A percentile compares a stretch with the other conserved stretches of the same genome.
These are phyloP conservation scores for Vitis hybrid DNA, from an alignment of 177 flowering plant species.

Conservation along the genomic window DNA sequence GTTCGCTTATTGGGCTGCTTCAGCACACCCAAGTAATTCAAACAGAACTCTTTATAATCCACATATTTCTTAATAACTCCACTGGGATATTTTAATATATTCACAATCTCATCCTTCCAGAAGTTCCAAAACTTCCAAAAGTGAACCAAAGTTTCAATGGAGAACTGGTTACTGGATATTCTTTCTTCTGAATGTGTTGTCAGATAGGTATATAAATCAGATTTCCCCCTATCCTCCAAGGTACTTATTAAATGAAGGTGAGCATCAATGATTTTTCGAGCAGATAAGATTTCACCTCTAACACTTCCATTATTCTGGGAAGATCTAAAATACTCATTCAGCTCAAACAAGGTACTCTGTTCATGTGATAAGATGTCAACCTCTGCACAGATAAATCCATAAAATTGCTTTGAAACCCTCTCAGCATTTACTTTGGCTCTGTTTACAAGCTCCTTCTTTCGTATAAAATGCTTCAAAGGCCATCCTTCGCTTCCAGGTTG, in stretches of 20 bases:
- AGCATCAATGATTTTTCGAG: too few relatives aligned
- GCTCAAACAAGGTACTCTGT: slow-evolving; percentile 15
- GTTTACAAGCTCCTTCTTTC: slow-evolving; percentile 38
- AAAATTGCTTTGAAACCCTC: slow-evolving; percentile 24
- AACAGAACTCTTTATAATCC: slow-evolving; percentile 28
- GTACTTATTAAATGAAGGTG: too few relatives aligned
- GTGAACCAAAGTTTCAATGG: slow-evolving; percentile 32
- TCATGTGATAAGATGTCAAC: slow-evolving; percentile 29
- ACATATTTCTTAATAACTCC: slow-evolving; percentile 2
- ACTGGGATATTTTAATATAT: slow-evolving; percentile 21
- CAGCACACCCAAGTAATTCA: slow-evolving; percentile 40
- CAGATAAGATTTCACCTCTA: slow-evolving; percentile 15
- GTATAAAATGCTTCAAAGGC: slow-evolving; percentile 51
- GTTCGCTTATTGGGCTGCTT: slow-evolving; percentile 5
- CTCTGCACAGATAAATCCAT: slow-evolving; percentile 33
- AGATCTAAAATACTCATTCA: slow-evolving; percentile 19
- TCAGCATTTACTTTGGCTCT: slow-evolving; percentile 43
- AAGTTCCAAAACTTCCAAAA: slow-evolving; percentile 30
- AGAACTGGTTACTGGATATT: too few relatives aligned
- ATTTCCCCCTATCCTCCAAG: too few relatives aligned
- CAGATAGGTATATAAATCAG: too few relatives aligned
- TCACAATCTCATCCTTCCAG: slow-evolving; percentile 30
- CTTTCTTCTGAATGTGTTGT: too few relatives aligned
- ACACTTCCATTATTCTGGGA: slow-evolving; percentile 21
- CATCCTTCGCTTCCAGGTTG: slow-evolving; percentile 47